Evolutionary conservation across 2,329 filamentous ascomycete genomes (phyloP), one percentile per base, ranked within the genome.

Genomic region (Aspergillus alliaceus): DNA sequence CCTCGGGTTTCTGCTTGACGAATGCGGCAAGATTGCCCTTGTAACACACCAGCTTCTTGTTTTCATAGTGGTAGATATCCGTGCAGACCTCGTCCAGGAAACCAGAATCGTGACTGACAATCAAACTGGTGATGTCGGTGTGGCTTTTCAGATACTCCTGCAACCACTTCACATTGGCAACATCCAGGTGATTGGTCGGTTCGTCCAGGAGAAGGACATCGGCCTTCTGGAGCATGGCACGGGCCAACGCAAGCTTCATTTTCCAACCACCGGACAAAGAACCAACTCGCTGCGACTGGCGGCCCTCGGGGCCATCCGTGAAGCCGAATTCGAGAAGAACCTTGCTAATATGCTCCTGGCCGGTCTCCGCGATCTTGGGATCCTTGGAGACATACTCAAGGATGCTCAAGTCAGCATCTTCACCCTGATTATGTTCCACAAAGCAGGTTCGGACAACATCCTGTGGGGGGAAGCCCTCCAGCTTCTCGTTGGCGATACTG

Each of bases 251-350:
- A 60, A 99, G 81, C 86, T 99, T 99, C 95, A 99, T 99, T 85
- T 98, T 98, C 95, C 95, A 99, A 73, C 95, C 95, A 78, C 95
- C 95, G 42, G 95, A 98, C 34, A 99, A 80, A 20, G 93, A 97
- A 66, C 95, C 95, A 58, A 99, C 95, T 68, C 89, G 90, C 73
- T 97, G 87, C 6, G 88, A 84, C 76, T 98, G 95, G 59, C 91
- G 87, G 58, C 93, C 95, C 64, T 95, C 90, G 0, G 92, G 91
- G 2, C 93, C 93, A 60, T 90, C 78, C 22, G 90, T 96, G 79
- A 99, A 99, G 42, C 96, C 96, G 69, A 99, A 95, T 74, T 98
- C 93, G 50, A 87, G 84, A 60, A 99, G 79, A 59, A 98, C 93
- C 58, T 86, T 82, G 2, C 88, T 88, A 66, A 99, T 96, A 62